Evolutionary conservation across 1,284 basidiomycete genomes (phyloP).

Genomic region (Ceratobasidium sp.): DNA sequence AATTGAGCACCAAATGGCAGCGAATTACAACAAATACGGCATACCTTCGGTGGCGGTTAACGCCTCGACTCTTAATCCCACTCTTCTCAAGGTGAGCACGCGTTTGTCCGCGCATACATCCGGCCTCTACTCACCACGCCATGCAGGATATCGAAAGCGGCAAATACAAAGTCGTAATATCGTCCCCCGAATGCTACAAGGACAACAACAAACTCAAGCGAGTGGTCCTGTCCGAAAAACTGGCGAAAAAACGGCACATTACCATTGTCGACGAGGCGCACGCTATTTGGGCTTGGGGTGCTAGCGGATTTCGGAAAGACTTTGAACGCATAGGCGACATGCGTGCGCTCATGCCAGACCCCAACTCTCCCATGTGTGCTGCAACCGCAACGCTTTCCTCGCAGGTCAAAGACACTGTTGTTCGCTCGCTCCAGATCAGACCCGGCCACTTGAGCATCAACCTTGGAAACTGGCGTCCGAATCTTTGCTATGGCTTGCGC

Average conservation of each 20-base stretch:
- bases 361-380: background rate
- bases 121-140: background rate
- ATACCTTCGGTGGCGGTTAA: background rate
- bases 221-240: background rate
- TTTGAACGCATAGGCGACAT: conserved; percentile 1
- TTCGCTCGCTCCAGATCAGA: background rate
- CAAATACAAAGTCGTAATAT: background rate
- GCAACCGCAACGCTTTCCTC: background rate
- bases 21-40: background rate
- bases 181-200: background rate
- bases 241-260: background rate
- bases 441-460: background rate
- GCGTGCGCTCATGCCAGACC: background rate
- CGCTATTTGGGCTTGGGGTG: background rate
- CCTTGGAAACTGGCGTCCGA: background rate
- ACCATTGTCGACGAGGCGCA: background rate
- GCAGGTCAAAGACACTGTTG: background rate
- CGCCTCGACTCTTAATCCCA: background rate
- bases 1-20: background rate
- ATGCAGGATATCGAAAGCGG: background rate
- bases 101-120: background rate
- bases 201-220: background rate
- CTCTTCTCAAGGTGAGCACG: background rate
- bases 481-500: background rate
- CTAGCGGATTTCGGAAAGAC: background rate